Conservation (phyloP, 345 rosid genomes). For the Syzygium oleosum region DNA sequence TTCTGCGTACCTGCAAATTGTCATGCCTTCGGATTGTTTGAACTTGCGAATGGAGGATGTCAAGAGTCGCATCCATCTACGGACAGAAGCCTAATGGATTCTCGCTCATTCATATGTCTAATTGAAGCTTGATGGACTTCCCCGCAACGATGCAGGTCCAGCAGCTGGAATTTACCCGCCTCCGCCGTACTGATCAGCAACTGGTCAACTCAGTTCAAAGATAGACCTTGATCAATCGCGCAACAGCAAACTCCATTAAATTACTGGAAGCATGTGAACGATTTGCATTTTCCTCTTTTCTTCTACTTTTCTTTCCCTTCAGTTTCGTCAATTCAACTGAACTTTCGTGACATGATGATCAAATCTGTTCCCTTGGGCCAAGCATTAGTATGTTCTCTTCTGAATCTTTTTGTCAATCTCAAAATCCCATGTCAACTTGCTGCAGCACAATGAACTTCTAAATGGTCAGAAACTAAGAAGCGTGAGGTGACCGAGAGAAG, state of each 20-base stretch:
- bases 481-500: not conserved
- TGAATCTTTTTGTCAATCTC: not conserved
- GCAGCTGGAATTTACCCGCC: slow-evolving; percentile 20
- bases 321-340: not conserved
- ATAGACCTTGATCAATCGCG: not conserved
- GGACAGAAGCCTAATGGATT: not conserved
- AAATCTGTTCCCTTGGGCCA: not conserved
- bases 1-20: not conserved
- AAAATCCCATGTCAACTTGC: not conserved
- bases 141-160: not conserved
- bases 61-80: not conserved
- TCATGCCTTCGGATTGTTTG: not conserved
- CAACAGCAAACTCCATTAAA: not conserved
- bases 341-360: not conserved
- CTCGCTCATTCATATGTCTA: not conserved
- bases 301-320: not conserved
- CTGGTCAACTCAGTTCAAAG: not conserved
- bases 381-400: not conserved
- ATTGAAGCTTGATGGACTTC: not conserved
- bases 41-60: not conserved
- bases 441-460: not conserved
- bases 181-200: slow-evolving; percentile 16
- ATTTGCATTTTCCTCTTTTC: not conserved
- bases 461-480: not conserved
- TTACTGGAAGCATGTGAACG: not conserved